Evolutionary conservation across 768 basidiomycete species (phyloP), one percentile per base, ranked within the genome.

Genomic region (Flagelloscypha sp.): DNA sequence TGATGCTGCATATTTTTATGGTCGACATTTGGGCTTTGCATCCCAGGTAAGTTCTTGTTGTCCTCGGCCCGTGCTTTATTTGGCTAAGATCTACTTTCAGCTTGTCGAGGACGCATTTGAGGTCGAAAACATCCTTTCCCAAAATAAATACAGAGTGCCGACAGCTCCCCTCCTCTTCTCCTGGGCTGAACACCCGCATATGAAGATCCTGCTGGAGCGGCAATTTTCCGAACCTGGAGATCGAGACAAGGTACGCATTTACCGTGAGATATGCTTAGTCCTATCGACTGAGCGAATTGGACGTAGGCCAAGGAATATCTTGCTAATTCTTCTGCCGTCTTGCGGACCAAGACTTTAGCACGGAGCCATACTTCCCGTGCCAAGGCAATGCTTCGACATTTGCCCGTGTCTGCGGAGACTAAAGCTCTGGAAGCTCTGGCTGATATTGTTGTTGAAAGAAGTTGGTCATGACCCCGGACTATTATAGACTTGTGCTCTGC

Each of bases 1-100:
- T 56, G 90, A 94, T 56, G 70, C 79, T 5, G 90, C 92, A 10
- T 95, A 94, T 61, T 80, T 78, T 5, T 95, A 88, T 57, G 90
- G 89, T 1, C 70, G 87, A 36, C 89, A 93, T 58, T 50, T 94
- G 12, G 90, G 92, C 3, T 84, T 93, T 42, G 88, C 92, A n/a
- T 84, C 84, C 59, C 81, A 84, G 68, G 82, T 81, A 38, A 37
- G 70, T 55, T 7, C 10, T 24, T 13, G 18, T 3, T 29, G 41
- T 27, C 13, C 21, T 18, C 40, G 16, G 4, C 12, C 11, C 34
- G 12, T 16, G 25, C 25, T 10, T 13, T 27, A 13, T 27, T 10
- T 10, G 13, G 25, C 10, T 27, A 27, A 27, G 10, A 27, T 13
- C 10, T 27, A 15, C 27, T 12, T 7, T 12, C 48, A 94, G 90